These are phyloP conservation scores for Geotrichum histeridarum DNA, from an alignment of 1,139 yeast species.

Conservation along the genomic window DNA sequence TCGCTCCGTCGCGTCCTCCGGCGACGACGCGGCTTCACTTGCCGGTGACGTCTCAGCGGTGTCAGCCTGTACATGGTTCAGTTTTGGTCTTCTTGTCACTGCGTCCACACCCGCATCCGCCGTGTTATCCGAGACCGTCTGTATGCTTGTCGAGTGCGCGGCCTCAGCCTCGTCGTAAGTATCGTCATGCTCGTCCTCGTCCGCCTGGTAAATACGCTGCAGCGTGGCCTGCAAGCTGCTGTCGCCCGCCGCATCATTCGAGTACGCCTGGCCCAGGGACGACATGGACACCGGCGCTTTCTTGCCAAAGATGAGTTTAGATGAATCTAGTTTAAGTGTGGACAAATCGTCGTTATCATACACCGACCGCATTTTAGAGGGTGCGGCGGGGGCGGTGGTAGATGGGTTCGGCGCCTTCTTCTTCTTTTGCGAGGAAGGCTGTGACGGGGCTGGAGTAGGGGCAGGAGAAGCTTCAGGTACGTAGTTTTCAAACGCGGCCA, in stretches of 20 bases:
- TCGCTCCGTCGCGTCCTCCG: conserved; percentile 43
- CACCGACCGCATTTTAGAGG: conserved; percentile 22
- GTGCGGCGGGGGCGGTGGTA: conserved; percentile 1
- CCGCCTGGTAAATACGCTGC: conserved; percentile 60
- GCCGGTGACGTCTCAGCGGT: conserved; percentile 22
- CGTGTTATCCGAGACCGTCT: conserved; percentile 28
- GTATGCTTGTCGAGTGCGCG: conserved; percentile 31
- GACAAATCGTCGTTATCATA: conserved; percentile 39
- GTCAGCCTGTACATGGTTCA: conserved; percentile 21
- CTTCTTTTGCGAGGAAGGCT: conserved; percentile 6
- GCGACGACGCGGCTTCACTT: not conserved
- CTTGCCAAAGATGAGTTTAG: conserved; percentile 32
- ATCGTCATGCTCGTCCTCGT: conserved; percentile 78
- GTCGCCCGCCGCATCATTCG: conserved; percentile 30
- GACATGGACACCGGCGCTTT: conserved; percentile 24
- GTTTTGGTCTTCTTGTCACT: conserved; percentile 20
- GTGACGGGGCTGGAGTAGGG: conserved; percentile 2
- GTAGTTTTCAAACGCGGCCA: conserved; percentile 28
- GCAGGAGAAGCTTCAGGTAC: conserved; percentile 16
- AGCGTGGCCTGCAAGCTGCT: conserved; percentile 61
- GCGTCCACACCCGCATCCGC: conserved; percentile 27
- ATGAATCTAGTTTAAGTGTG: conserved; percentile 28
- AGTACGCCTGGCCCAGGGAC: conserved; percentile 15
- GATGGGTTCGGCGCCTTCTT: conserved; percentile 23
- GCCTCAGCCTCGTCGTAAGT: conserved; percentile 73